Conservation (phyloP, 805 yeast species). For the Metschnikowia vanudenii region DNA sequence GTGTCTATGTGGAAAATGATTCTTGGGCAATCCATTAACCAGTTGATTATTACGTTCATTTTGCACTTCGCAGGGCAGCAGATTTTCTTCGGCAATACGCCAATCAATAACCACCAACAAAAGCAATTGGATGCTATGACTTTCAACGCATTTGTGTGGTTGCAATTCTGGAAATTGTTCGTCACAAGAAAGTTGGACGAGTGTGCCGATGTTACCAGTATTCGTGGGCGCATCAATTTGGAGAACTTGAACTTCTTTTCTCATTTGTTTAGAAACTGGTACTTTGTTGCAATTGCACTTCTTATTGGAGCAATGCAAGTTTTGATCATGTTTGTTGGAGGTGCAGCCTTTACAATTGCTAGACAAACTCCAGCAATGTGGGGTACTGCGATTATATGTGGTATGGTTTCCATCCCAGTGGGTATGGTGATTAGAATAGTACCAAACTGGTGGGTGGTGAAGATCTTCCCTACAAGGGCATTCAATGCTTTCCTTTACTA, state of each 20-base stretch:
- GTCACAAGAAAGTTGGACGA: constrained; percentile 90
- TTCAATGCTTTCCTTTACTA: constrained; percentile 41
- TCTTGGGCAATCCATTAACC: constrained; percentile 77
- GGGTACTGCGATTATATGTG: constrained; percentile 84
- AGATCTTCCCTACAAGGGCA: constrained; percentile 60
- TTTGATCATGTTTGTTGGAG: constrained; percentile 94
- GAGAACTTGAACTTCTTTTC: constrained; percentile 79
- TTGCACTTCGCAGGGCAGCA: constrained; percentile 75
- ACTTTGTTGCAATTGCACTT: constrained; percentile 67
- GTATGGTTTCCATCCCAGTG: constrained; percentile 74
- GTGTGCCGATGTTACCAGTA: constrained; percentile 61
- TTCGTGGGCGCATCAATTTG: constrained; percentile 57
- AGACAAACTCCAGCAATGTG: constrained; percentile 84
- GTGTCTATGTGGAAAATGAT: constrained; percentile 99
- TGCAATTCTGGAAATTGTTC: constrained; percentile 91
- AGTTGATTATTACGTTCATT: constrained; percentile 73
- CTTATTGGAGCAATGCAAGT: constrained; percentile 84
- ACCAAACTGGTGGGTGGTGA: constrained; percentile 76
- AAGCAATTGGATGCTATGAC: constrained; percentile 78
- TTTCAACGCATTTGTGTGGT: constrained; percentile 96
- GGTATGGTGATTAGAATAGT: constrained; percentile 74
- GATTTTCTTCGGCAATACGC: constrained; percentile 48
- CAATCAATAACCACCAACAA: constrained; percentile 42
- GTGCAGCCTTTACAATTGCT: constrained; percentile 85
- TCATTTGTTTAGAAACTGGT: constrained; percentile 78